Conservation (phyloP, 768 basidiomycete genomes). For the Hebeloma cylindrosporum region DNA sequence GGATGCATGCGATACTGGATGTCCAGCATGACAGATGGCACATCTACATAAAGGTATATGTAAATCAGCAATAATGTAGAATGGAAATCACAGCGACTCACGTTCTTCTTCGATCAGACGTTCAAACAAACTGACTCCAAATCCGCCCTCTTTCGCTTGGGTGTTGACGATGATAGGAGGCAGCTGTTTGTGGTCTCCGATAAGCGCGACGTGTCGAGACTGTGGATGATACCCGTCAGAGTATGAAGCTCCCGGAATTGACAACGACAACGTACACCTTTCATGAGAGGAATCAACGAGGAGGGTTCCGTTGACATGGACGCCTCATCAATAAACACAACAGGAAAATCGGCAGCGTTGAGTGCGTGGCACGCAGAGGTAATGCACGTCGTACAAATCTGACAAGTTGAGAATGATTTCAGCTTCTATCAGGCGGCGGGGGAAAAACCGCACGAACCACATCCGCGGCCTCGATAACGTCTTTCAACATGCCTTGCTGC, state of each 20-base stretch:
- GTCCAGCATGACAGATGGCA: constrained; percentile 91
- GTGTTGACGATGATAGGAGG: constrained; percentile 83
- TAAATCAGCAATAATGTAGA: constrained; percentile 1
- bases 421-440: constrained; percentile 1
- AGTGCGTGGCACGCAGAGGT: constrained; percentile 67
- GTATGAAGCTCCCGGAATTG: too few relatives aligned
- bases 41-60: constrained; percentile 41
- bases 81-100: constrained; percentile 37
- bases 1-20: constrained; percentile 98
- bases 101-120: constrained; percentile 81
- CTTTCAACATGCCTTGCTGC: constrained; percentile 62
- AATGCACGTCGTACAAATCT: constrained; percentile 90
- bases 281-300: constrained; percentile 89
- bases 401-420: constrained; percentile 4
- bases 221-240: too few relatives aligned
- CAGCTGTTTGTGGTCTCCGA: constrained; percentile 97
- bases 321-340: constrained; percentile 93
- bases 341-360: constrained; percentile 81
- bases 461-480: constrained; percentile 65
- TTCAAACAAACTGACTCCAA: constrained; percentile 86
- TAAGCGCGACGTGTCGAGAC: constrained; percentile 82
- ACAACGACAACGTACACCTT: constrained; percentile 78
- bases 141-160: constrained; percentile 70
- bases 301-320: constrained; percentile 96
- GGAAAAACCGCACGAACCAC: constrained; percentile 33